phyloP scores from a whole-genome alignment of 345 rosid species.

The Melastoma malabathricum region DNA sequence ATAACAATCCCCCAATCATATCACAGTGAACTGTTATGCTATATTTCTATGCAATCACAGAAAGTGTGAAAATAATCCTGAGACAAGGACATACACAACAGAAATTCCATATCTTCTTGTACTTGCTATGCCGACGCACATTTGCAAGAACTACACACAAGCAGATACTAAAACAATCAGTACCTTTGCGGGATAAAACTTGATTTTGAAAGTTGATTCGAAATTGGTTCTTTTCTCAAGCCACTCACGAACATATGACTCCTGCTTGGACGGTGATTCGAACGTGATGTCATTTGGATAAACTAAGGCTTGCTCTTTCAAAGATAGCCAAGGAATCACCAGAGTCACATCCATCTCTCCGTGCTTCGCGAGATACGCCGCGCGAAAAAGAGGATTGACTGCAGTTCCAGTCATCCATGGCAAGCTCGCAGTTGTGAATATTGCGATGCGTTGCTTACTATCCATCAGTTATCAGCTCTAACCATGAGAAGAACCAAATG shows the following conservation, averaged over 20 bases:
- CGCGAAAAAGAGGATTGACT: conserved; percentile 91
- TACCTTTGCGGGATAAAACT: conserved; percentile 88
- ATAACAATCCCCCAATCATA: too few relatives aligned
- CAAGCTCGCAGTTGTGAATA: conserved; percentile 86
- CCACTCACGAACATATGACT: conserved; percentile 60
- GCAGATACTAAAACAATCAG: not conserved
- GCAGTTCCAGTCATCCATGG: conserved; percentile 99
- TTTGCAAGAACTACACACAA: not conserved
- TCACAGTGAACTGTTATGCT: too few relatives aligned
- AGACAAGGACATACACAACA: too few relatives aligned
- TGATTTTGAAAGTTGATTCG: conserved; percentile 30
- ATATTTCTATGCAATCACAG: too few relatives aligned
- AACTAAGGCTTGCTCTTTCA: conserved; percentile 56
- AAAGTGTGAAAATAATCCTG: too few relatives aligned
- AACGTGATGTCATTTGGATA: conserved; percentile 52
- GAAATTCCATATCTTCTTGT: too few relatives aligned
- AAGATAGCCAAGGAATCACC: conserved; percentile 90
- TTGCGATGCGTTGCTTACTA: conserved; percentile 48
- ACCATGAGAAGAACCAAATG: not conserved
- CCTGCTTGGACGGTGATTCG: conserved; percentile 56
- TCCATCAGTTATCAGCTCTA: conserved; percentile 34
- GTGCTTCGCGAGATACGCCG: conserved; percentile 76
- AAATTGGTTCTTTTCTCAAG: conserved; percentile 62
- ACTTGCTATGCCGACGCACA: not conserved
- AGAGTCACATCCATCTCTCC: conserved; percentile 54